Percentiles rank a stretch among this genome's conserved stretches.
These are phyloP conservation scores for Berberis thunbergii DNA, from an alignment of 164 flowering plant species.

Conservation along the genomic window DNA sequence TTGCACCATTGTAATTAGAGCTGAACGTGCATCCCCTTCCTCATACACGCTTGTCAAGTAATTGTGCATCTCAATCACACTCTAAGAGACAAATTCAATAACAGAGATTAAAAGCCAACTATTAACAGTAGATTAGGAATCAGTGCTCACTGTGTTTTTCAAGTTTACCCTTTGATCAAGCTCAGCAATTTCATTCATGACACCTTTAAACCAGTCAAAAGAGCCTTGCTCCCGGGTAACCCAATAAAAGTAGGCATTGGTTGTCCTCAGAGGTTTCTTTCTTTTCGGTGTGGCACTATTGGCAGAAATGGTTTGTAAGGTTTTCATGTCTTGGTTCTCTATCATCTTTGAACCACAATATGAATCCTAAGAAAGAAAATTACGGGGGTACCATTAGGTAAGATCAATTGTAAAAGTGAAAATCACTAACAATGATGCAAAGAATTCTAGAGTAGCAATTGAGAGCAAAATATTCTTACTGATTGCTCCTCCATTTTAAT, in stretches of 20 bases:
- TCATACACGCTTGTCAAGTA: constrained; percentile 96
- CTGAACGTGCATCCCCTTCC: constrained; percentile 99
- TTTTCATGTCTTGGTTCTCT: constrained; percentile 43
- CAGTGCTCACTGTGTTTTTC: not conserved
- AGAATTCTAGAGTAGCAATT: not conserved
- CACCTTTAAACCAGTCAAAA: constrained; percentile 99
- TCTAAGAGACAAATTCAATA: constrained; percentile 28
- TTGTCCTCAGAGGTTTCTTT: constrained; percentile 63
- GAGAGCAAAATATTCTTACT: constrained; percentile 27
- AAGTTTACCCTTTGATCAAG: constrained; percentile 73
- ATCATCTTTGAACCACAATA: constrained; percentile 34
- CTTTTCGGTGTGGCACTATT: constrained; percentile 38
- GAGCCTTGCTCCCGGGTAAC: constrained; percentile 99
- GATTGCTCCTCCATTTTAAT: constrained; percentile 74
- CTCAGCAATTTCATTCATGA: constrained; percentile 96
- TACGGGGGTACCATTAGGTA: not conserved
- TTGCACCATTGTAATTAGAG: constrained; percentile 98
- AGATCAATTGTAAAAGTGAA: not conserved
- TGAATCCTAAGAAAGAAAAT: constrained; percentile 39
- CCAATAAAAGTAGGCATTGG: constrained; percentile 98
- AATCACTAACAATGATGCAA: not conserved
- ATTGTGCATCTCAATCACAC: constrained; percentile 97
- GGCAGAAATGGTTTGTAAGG: constrained; percentile 25
- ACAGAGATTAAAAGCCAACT: constrained; percentile 7
- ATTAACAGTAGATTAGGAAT: not conserved